Base-by-base conservation (phyloP, 2,329 filamentous ascomycete species). In the Trichoderma sp. region DNA sequence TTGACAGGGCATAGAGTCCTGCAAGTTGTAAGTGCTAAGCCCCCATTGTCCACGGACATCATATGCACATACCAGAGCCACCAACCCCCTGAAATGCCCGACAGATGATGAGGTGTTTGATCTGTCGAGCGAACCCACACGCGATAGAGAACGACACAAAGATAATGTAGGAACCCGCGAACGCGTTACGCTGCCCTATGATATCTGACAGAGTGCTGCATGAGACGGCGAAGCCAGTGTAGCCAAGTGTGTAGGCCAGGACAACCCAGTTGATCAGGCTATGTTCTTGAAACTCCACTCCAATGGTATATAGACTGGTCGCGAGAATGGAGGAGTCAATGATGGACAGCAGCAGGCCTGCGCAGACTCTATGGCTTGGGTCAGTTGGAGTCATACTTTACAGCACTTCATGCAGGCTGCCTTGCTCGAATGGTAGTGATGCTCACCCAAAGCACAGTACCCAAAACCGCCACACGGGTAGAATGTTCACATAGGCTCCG, bases 281-380 rank as follows among this genome's bases (percentile, higher is more conserved):
- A 3, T 83, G 68, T 15, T 78, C 76, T 12, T 78, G 64, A 54
- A 88, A 83, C 4, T 88, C 82, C 17, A 70, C 71, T 1, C 81
- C 82, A 54, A 88, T 87, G n/a, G 77, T 78, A 69, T 83, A 83
- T 10, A 88, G 73, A 51, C 82, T 83, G 14, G 85, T 87, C 1
- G 85, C 84, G 1, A 88, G 82, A 44, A 88, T 87, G 3, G 85
- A 85, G 1, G 82, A 81, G 71, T 88, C 85, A n/a, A 87, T 72
- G 69, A 86, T 80, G 30, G 85, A 83, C 55, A 88, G 78, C 61
- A 86, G 84, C 0, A 88, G 77, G 3, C 84, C 85, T 6, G 82
- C 73, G 21, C 77, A 80, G 15, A 85, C 74, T 17, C 82, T 86
- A 10, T n/a, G 7, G 4, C 21, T 15, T 24, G 44, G 9, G 17